Conservation (phyloP, 2,329 filamentous ascomycete genomes). For the Thyridium curvatum region DNA sequence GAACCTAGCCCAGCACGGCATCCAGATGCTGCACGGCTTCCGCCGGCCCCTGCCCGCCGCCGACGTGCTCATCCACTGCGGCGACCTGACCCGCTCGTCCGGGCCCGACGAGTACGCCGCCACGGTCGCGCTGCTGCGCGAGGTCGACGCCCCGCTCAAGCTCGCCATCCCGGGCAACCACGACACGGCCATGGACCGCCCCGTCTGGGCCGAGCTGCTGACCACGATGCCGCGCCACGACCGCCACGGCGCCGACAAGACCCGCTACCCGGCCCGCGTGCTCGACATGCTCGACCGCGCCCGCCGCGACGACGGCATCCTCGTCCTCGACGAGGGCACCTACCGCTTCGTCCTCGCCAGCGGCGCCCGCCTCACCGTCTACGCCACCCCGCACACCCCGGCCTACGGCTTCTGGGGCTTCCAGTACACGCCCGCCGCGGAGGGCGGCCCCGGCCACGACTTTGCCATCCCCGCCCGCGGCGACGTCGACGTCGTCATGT, state of each 20-base stretch:
- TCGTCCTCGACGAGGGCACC: conserved; percentile 3
- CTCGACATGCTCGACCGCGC: conserved; percentile 14
- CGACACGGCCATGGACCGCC: background rate
- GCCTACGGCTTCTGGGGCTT: conserved; percentile 7
- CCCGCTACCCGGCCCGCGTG: conserved; percentile 28
- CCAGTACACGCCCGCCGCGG: conserved; percentile 3
- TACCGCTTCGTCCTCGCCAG: conserved; percentile 6
- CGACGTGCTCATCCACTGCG: conserved; percentile 7
- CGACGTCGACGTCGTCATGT: conserved; percentile 5
- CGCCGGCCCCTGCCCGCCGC: conserved; percentile 4
- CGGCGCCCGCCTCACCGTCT: conserved; percentile 6
- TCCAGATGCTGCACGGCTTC: conserved; percentile 2
- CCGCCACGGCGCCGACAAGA: conserved; percentile 5
- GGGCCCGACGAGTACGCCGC: conserved; percentile 2
- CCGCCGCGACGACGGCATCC: conserved; percentile 4
- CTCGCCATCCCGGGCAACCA: conserved; percentile 11
- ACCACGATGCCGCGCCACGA: too few relatives aligned
- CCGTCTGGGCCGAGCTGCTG: conserved; percentile 20
- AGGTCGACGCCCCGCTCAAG: conserved; percentile 6
- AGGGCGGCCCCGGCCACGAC: background rate
- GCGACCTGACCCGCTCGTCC: conserved; percentile 2
- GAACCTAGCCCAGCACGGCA: background rate
- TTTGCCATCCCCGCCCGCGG: conserved; percentile 5
- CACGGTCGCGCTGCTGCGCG: conserved; percentile 6
- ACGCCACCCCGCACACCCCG: conserved; percentile 7